Evolutionary conservation across 768 basidiomycete genomes (phyloP).

Genomic region (Trametes gibbosa): DNA sequence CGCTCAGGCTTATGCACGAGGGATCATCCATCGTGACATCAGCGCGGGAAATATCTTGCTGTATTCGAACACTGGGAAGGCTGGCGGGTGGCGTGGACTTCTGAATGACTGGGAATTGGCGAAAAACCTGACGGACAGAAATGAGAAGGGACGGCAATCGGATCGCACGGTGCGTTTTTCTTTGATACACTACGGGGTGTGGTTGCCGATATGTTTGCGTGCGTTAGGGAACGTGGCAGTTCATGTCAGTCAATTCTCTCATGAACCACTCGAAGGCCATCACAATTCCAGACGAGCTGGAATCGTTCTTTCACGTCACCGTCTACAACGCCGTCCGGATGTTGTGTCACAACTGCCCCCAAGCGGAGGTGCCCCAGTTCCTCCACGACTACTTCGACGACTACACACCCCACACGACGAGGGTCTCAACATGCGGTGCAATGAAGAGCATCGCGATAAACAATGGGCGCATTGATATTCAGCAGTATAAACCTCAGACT

Average conservation of each 20-base stretch:
- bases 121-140: neutral
- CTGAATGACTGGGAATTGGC: slow-evolving; percentile 17
- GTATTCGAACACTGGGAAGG: neutral
- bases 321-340: slow-evolving; percentile 10
- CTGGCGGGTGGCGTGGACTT: neutral
- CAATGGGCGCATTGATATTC: neutral
- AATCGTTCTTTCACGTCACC: slow-evolving; percentile 10
- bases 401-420: too few relatives aligned
- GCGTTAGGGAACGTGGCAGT: slow-evolving; percentile 9
- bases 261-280: neutral
- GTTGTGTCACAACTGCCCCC: slow-evolving; percentile 12
- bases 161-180: neutral
- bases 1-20: neutral
- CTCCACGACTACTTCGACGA: slow-evolving; percentile 8
- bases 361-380: slow-evolving; percentile 14
- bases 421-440: neutral
- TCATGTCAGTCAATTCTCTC: neutral
- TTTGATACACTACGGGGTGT: neutral
- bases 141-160: neutral
- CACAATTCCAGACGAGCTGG: slow-evolving; percentile 2
- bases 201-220: neutral
- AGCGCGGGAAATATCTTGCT: slow-evolving; percentile 10
- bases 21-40: slow-evolving; percentile 11
- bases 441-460: neutral
- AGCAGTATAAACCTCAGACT: neutral